Evolutionary conservation across 306 rosid genomes (phyloP), one percentile per base, ranked within the genome.

Genomic region (Citrullus mucosospermus): DNA sequence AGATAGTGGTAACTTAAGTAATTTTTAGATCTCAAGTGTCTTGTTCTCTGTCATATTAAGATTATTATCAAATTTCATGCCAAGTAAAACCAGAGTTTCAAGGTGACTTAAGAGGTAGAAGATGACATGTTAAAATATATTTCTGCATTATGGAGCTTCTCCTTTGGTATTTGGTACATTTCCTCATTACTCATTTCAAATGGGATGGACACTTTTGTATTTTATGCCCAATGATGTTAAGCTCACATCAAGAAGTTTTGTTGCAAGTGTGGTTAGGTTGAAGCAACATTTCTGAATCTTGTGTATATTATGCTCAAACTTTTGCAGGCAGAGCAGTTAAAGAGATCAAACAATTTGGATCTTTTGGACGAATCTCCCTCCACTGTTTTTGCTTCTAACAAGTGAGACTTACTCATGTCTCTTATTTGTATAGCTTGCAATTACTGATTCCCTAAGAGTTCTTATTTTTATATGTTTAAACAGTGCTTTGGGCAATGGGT

Each of bases 241-340:
- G 59, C 77, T 25, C 77, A 46, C 41, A 72, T 28, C 41, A 48
- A 46, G 20, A 48, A 71, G 46, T 70, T 70, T 22, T 5, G 10
- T 46, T 70, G n/a, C 76, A 14, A 25, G 30, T 73, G 61, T 51
- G 2, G 61, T 73, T 73, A n/a, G 20, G 13, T 51, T 53, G 20
- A 51, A 74, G n/a, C 20, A 51, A 28, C 15, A 51, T 30, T 50
- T 53, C 48, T 50, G 28, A 74, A 74, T 16, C 62, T 53, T 9
- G 58, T 50, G 41, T 41, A 30, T 58, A 10, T 18, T 18, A 38
- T 76, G 70, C 70, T 76, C 50, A 38, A 39, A 55, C 53, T 55
- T 55, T 55, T 78, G 77, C 84, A 88, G 92, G 92, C 84, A 78
- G 92, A 88, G 75, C 90, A 89, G 77, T 79, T 88, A 81, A 84